A percentile compares a stretch with the other conserved stretches of the same genome.
phyloP scores from a whole-genome alignment of 345 rosid species.

The Gossypium sturtianum region DNA sequence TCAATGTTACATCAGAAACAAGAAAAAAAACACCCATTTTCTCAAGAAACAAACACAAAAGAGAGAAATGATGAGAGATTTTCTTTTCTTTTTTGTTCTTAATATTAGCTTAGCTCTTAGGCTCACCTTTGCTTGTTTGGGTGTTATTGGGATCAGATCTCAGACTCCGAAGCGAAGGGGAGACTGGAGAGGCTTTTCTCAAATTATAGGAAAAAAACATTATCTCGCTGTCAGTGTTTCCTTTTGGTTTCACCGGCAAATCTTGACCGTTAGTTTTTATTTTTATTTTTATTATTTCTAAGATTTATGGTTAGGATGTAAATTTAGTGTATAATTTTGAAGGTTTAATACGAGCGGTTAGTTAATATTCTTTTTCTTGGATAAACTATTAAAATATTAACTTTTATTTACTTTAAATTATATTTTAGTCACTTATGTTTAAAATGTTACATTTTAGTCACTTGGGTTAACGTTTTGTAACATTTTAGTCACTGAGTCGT shows the following conservation, averaged over 20 bases:
- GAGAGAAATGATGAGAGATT: not conserved
- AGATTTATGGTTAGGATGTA: no score
- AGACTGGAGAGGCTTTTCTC: not conserved
- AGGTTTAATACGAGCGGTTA: no score
- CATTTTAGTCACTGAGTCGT: no score
- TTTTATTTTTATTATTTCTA: no score
- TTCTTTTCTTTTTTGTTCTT: not conserved
- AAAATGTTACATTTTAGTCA: fast-evolving
- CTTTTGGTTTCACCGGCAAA: no score
- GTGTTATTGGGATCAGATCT: not conserved
- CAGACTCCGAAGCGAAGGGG: not conserved
- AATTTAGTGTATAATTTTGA: no score
- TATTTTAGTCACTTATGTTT: no score
- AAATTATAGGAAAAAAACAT: not conserved
- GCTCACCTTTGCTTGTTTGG: not conserved
- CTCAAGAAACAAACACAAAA: not conserved
- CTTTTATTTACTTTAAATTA: no score
- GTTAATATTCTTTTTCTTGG: no score
- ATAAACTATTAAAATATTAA: no score
- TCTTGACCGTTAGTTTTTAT: no score
- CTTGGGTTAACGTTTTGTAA: fast-evolving
- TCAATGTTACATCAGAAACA: not conserved
- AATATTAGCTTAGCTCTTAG: not conserved
- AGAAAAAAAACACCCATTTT: not conserved
- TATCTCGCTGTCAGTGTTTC: no score